These are phyloP conservation scores for Ulota crispa DNA, from an alignment of 225 moss, liverwort and hornwort species.

Conservation along the genomic window DNA sequence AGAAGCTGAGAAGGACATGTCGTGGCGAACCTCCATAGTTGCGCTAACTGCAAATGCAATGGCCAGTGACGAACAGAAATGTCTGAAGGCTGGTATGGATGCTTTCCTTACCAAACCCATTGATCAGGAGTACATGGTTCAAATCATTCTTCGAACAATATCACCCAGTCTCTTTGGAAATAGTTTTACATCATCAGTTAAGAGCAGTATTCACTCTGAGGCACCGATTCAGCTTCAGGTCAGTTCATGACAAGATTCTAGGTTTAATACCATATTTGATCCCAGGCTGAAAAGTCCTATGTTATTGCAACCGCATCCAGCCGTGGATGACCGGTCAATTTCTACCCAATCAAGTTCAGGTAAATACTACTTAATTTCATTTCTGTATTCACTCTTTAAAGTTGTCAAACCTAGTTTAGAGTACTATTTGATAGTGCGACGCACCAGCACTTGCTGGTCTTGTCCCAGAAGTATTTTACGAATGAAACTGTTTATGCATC, in stretches of 20 bases:
- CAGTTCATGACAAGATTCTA: constrained; percentile 25
- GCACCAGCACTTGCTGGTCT: too few species aligned
- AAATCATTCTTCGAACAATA: constrained; percentile 48
- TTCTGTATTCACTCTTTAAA: constrained; percentile 5
- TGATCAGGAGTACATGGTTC: constrained; percentile 62
- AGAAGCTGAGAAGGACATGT: constrained; percentile 44
- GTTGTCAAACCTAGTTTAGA: constrained; percentile 11
- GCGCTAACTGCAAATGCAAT: constrained; percentile 75
- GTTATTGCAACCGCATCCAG: not conserved
- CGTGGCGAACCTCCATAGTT: constrained; percentile 57
- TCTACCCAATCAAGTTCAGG: constrained; percentile 11
- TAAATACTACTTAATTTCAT: not conserved
- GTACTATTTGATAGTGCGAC: not conserved
- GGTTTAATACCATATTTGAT: not conserved
- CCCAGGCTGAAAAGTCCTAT: not conserved
- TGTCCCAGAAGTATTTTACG: not conserved
- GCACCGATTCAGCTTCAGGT: constrained; percentile 29
- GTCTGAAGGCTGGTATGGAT: constrained; percentile 68
- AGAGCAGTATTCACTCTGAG: constrained; percentile 22
- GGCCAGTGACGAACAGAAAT: constrained; percentile 66
- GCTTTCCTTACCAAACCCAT: constrained; percentile 71
- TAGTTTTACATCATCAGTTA: constrained; percentile 18
- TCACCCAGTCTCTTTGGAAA: constrained; percentile 14
- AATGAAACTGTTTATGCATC: constrained; percentile 6
- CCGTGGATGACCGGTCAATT: constrained; percentile 1